phyloP scores from a whole-genome alignment of 2,329 filamentous ascomycete species.

The Venturia oleaginea region DNA sequence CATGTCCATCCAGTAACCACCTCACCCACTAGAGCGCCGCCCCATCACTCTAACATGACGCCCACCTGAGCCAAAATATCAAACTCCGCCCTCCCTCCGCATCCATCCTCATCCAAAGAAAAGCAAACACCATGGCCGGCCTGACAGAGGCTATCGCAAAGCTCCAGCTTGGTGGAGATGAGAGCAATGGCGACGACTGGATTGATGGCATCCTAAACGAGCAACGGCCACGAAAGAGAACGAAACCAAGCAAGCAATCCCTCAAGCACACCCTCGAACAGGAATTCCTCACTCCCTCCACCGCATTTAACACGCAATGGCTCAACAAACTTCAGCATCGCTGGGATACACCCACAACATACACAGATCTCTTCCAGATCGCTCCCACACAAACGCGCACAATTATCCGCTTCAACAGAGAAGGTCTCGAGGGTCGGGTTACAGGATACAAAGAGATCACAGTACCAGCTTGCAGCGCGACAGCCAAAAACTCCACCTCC shows the following conservation, averaged over 20 bases:
- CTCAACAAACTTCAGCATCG: conserved; percentile 79
- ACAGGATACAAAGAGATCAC: conserved; percentile 93
- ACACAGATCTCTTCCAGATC: conserved; percentile 75
- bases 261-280: conserved; percentile 64
- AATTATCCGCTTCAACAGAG: conserved; percentile 83
- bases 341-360: conserved; percentile 76
- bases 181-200: background rate
- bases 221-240: conserved; percentile 42
- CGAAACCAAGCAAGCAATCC: conserved; percentile 47
- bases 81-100: background rate
- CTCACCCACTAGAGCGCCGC: background rate
- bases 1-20: background rate
- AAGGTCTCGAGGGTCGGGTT: conserved; percentile 85
- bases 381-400: conserved; percentile 89
- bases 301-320: conserved; percentile 74
- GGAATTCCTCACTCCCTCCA: conserved; percentile 70
- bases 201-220: conserved; percentile 54
- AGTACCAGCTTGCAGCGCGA: conserved; percentile 77
- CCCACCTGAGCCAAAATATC: background rate
- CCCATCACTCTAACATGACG: background rate
- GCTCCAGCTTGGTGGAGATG: background rate
- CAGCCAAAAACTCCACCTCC: conserved; percentile 91
- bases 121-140: background rate
- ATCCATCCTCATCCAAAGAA: background rate
- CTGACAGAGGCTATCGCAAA: conserved; percentile 5